Conservation (phyloP, 2,329 filamentous ascomycete species). For the Leptographium wingfieldii region DNA sequence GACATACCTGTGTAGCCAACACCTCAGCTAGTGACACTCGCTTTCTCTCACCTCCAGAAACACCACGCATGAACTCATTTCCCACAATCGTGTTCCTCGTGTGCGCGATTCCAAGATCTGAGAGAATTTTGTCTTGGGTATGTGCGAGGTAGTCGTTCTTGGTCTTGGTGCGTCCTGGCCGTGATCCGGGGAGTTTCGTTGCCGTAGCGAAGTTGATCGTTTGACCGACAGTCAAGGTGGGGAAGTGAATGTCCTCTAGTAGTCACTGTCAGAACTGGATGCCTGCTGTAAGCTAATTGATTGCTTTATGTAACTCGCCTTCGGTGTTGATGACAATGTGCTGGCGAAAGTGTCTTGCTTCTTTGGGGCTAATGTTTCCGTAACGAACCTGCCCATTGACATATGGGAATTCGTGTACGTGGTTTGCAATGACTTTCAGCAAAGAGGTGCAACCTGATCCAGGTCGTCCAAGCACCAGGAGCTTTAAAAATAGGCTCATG, state of each 20-base stretch:
- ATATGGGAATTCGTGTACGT: not conserved
- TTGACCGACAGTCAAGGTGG: not conserved
- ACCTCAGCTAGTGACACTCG: constrained; percentile 51
- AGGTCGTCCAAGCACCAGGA: not conserved
- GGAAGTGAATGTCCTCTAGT: not conserved
- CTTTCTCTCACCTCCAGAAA: constrained; percentile 60
- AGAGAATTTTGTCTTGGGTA: not conserved
- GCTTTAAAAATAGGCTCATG: not conserved
- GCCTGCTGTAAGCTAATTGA: not conserved
- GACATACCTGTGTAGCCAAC: constrained; percentile 29
- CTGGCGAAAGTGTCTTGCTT: not conserved
- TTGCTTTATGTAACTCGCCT: not conserved
- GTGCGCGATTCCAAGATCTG: not conserved
- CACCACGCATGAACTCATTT: not conserved
- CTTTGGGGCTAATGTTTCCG: not conserved
- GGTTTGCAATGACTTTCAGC: not conserved
- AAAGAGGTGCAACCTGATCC: not conserved
- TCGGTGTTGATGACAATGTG: not conserved
- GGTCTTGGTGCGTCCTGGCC: not conserved
- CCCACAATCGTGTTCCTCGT: not conserved
- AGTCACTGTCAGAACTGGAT: not conserved
- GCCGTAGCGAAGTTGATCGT: not conserved
- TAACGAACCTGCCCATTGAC: not conserved
- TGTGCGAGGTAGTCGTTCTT: not conserved
- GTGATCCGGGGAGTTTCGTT: not conserved